phyloP scores from a whole-genome alignment of 2,329 filamentous ascomycete genomes.

The Lasiodiplodia citricola region DNA sequence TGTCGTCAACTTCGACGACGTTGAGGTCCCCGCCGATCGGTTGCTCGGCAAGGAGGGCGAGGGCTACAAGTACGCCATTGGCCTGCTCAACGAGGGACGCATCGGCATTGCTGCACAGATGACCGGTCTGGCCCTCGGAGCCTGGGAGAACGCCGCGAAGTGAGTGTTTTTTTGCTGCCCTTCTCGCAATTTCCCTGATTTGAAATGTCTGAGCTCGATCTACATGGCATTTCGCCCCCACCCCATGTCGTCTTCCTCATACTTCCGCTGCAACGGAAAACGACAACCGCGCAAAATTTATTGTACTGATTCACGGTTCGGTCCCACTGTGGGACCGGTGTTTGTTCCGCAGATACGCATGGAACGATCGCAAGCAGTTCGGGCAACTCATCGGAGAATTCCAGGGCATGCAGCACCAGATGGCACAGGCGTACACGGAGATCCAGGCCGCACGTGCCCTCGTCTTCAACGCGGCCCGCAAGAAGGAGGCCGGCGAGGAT shows the following conservation, averaged over 20 bases:
- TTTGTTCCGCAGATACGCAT: slow-evolving; percentile 71
- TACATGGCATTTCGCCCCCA: background rate
- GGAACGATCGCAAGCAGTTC: slow-evolving; percentile 98
- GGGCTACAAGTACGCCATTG: slow-evolving; percentile 98
- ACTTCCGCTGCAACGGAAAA: background rate
- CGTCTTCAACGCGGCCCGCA: slow-evolving; percentile 93
- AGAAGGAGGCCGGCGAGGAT: slow-evolving; percentile 96
- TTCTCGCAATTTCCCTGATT: background rate
- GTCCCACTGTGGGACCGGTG: slow-evolving; percentile 12
- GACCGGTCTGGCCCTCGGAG: slow-evolving; percentile 93
- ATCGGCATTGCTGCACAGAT: slow-evolving; percentile 99
- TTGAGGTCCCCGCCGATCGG: slow-evolving; percentile 86
- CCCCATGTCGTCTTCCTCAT: background rate
- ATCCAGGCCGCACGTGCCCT: slow-evolving; percentile 89
- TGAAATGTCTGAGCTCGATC: background rate
- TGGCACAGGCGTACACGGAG: slow-evolving; percentile 94
- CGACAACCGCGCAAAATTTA: background rate
- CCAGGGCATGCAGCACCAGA: slow-evolving; percentile 99
- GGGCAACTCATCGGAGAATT: slow-evolving; percentile 92
- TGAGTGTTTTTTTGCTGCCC: slow-evolving; percentile 49
- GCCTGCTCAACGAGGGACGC: slow-evolving; percentile 90
- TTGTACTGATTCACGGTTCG: slow-evolving; percentile 1
- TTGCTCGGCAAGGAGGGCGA: slow-evolving; percentile 86
- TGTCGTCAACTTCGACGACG: slow-evolving; percentile 96
- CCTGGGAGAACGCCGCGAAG: slow-evolving; percentile 91